These are phyloP conservation scores for Gossypium gossypioides DNA, from an alignment of 441 rosid genomes.

Conservation along the genomic window DNA sequence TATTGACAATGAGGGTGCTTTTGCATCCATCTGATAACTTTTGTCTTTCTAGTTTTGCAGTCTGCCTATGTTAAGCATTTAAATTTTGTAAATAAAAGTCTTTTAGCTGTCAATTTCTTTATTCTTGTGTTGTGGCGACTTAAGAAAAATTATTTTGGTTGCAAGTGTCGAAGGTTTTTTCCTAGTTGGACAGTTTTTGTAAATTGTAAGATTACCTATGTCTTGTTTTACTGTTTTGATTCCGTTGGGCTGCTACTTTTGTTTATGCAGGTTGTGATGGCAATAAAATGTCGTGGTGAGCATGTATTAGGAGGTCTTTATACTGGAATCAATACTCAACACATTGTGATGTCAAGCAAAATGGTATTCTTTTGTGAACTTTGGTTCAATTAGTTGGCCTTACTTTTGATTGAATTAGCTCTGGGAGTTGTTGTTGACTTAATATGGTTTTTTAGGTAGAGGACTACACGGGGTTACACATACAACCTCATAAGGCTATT, in stretches of 20 bases:
- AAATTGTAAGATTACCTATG: background rate
- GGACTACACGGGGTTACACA: conserved; percentile 72
- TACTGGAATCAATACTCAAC: conserved; percentile 68
- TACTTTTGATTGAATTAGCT: background rate
- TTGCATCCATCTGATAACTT: background rate
- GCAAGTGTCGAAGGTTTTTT: background rate
- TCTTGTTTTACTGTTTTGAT: background rate
- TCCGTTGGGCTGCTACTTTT: background rate
- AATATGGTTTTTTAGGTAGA: conserved; percentile 56
- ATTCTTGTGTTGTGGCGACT: background rate
- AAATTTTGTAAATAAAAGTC: background rate
- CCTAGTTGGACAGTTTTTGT: background rate
- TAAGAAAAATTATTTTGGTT: background rate
- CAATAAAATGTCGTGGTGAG: conserved; percentile 73
- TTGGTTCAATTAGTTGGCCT: background rate
- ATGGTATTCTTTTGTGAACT: conserved; percentile 45
- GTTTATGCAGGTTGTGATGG: conserved; percentile 69
- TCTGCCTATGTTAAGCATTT: background rate
- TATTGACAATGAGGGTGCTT: background rate
- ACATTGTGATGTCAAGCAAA: conserved; percentile 85
- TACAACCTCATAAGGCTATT: conserved; percentile 95
- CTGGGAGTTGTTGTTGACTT: conserved; percentile 9
- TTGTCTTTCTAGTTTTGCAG: background rate
- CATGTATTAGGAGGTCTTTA: conserved; percentile 58
- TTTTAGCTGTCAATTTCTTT: background rate